These are phyloP conservation scores for Tilletia setariae DNA, from an alignment of 1,284 basidiomycete genomes.

Conservation along the genomic window DNA sequence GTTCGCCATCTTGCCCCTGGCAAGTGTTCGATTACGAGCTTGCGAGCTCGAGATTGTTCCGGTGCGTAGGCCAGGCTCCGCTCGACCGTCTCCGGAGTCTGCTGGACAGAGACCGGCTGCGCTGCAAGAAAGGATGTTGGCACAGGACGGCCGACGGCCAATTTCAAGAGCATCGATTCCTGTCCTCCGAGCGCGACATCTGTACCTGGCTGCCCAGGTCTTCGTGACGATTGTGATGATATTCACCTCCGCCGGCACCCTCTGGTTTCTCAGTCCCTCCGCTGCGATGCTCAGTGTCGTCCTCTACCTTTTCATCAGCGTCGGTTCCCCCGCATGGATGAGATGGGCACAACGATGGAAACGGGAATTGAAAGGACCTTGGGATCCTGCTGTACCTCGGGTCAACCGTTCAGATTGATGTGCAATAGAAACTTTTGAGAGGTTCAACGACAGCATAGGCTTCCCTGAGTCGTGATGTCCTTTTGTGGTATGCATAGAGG, in stretches of 20 bases:
- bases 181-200: neutral
- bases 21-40: constrained; percentile 13
- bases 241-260: neutral
- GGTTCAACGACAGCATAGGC: neutral
- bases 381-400: constrained; percentile 36
- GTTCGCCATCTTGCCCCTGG: constrained; percentile 34
- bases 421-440: neutral
- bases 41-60: constrained; percentile 12
- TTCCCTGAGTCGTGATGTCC: too few relatives aligned
- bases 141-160: neutral
- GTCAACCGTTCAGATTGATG: constrained; percentile 8
- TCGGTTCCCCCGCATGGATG: constrained; percentile 40
- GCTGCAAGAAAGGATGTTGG: neutral
- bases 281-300: constrained; percentile 11
- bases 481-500: too few relatives aligned
- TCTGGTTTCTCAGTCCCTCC: constrained; percentile 2
- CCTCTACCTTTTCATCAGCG: constrained; percentile 26
- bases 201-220: neutral
- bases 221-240: constrained; percentile 1
- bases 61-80: neutral
- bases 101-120: neutral
- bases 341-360: constrained; percentile 39
- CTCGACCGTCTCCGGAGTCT: neutral
- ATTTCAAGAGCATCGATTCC: neutral
- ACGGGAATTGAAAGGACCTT: constrained; percentile 39